Conservation (phyloP, 768 basidiomycete genomes). For the Filobasidium floriforme region DNA sequence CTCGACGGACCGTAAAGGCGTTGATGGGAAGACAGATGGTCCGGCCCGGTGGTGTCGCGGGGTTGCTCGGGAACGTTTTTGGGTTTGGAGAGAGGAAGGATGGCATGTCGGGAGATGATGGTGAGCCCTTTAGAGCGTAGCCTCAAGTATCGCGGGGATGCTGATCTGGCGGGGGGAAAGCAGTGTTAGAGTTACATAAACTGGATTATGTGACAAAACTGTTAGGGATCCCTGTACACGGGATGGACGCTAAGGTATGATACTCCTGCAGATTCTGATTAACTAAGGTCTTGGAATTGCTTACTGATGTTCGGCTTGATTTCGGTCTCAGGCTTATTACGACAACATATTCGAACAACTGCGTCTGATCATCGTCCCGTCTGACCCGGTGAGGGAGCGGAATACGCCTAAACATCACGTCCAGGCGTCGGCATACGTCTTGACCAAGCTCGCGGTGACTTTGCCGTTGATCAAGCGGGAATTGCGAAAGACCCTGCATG, state of each 20-base stretch:
- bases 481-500: slow-evolving; percentile 20
- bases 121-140: not conserved
- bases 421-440: slow-evolving; percentile 27
- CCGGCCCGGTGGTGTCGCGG: slow-evolving; percentile 28
- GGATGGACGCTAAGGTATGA: slow-evolving; percentile 53
- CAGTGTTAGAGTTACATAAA: slow-evolving; percentile 46
- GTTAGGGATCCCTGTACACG: slow-evolving; percentile 58
- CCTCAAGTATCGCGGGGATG: not conserved
- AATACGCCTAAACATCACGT: slow-evolving; percentile 22
- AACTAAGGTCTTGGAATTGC: no score
- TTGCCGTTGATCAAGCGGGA: slow-evolving; percentile 1
- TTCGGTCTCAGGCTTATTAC: slow-evolving; percentile 56
- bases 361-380: slow-evolving; percentile 10
- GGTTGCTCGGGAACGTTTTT: slow-evolving; percentile 32
- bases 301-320: no score
- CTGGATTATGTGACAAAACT: slow-evolving; percentile 64
- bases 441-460: slow-evolving; percentile 20
- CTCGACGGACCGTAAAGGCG: slow-evolving; percentile 21
- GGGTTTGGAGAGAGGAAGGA: slow-evolving; percentile 24
- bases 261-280: not conserved
- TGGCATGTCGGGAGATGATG: slow-evolving; percentile 17
- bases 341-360: slow-evolving; percentile 26
- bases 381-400: slow-evolving; percentile 7
- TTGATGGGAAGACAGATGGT: slow-evolving; percentile 29
- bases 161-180: not conserved